phyloP scores from a whole-genome alignment of 208 protist species.

The Phytomonas francai region DNA sequence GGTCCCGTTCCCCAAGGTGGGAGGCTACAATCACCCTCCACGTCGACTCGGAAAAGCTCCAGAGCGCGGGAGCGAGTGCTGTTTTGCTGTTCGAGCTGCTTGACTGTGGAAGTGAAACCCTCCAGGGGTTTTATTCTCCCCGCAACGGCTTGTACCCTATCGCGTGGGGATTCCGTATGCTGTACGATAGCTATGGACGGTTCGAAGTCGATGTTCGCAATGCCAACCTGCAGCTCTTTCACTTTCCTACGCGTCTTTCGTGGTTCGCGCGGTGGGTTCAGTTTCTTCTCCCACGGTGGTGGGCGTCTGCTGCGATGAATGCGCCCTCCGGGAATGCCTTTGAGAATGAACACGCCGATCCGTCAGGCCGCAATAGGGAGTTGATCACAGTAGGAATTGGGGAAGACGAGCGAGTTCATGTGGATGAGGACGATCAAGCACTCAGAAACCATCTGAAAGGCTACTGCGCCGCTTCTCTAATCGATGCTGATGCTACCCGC shows the following conservation, averaged over 20 bases:
- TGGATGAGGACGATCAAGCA: too few relatives aligned
- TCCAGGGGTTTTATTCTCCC: constrained; percentile 45
- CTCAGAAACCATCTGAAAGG: too few relatives aligned
- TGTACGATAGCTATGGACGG: constrained; percentile 42
- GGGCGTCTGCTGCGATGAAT: constrained; percentile 15
- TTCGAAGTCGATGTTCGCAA: constrained; percentile 21
- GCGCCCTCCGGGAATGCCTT: constrained; percentile 16
- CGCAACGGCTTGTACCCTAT: constrained; percentile 52
- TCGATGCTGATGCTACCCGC: not conserved
- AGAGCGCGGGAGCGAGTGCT: constrained; percentile 14
- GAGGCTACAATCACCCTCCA: constrained; percentile 45
- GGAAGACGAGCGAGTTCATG: too few relatives aligned
- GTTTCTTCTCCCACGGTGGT: constrained; percentile 31
- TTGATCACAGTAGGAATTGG: too few relatives aligned
- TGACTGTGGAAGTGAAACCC: constrained; percentile 53
- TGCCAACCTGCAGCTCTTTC: constrained; percentile 72
- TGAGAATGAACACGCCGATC: too few relatives aligned
- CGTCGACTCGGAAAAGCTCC: constrained; percentile 16
- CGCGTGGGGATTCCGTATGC: constrained; percentile 74
- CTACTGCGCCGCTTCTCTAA: too few relatives aligned
- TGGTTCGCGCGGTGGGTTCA: constrained; percentile 41
- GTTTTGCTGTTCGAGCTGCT: constrained; percentile 79
- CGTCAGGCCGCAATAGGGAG: too few relatives aligned
- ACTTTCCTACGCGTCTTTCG: constrained; percentile 48
- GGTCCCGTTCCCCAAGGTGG: constrained; percentile 63